Base-by-base conservation (phyloP, 179 eudicot species). In the Beta macrorhiza region DNA sequence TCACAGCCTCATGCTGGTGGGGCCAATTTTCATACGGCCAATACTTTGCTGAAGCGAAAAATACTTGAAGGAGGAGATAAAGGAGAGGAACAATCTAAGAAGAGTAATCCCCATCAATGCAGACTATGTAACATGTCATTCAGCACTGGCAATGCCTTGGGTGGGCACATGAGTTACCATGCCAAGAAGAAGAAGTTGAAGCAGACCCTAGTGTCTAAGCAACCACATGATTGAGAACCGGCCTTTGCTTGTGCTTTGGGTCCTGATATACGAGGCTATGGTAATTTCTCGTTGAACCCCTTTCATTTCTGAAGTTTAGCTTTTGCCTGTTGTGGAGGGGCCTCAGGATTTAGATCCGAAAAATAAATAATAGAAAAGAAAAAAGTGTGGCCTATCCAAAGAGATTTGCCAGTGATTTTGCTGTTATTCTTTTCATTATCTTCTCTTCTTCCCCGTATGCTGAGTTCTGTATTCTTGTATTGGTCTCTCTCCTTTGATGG, bases 151-250 rank as follows among this genome's bases (percentile, higher is more conserved):
- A 78, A 78, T 53, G 78, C 78, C 69, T 44, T 78, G 67, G 84
- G 78, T 20, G 81, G 81, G 16, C 81, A 49, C 25, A 62, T 78
- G 84, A 82, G 81, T 82, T 64, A 72, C 59, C 84, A 78, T 73
- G 65, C 81, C 55, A 63, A 72, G 81, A 72, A 77, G 72, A 49
- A 78, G 63, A 52, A 10, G 49, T 25, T 74, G 62, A 67, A 20
- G 55, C 55, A 44, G 56, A 37, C 16, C 57, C 75, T 0, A 5
- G 7, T 58, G 69, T 49, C 67, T 79, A 58, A 37, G 75, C 57
- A 59, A 53, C 69, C 69, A 42, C 58, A 5, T 47, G 49, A 58
- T 58, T 44, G 58, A n/a, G 42, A 59, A 44, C 76, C 45, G 20
- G 52, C 22, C 5, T 59, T 42, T 37, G 67, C 4, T 12, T 61